Conservation (phyloP, 2,329 filamentous ascomycete species). For the Chrysoporthe deuterocubensis region DNA sequence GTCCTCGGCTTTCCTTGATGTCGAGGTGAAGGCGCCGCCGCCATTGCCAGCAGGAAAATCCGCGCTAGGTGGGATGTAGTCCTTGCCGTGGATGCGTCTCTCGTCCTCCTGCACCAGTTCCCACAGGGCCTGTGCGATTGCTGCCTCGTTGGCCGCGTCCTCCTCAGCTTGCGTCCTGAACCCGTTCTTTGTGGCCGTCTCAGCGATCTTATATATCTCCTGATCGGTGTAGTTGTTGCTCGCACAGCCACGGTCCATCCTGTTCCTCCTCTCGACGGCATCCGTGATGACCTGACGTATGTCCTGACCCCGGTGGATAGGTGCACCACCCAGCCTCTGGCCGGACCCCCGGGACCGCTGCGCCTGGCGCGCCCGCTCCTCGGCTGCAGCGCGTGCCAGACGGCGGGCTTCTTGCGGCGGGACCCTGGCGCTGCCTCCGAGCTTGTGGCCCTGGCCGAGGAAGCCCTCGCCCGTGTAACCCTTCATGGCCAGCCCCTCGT, state of each 20-base stretch:
- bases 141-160: constrained; percentile 84
- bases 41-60: constrained; percentile 54
- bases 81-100: constrained; percentile 56
- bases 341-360: constrained; percentile 60
- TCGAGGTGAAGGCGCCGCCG: constrained; percentile 39
- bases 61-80: constrained; percentile 54
- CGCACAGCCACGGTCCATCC: constrained; percentile 73
- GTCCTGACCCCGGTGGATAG: constrained; percentile 60
- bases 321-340: constrained; percentile 70
- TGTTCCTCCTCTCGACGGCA: constrained; percentile 71
- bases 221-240: constrained; percentile 68
- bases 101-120: constrained; percentile 86
- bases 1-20: constrained; percentile 29
- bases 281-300: constrained; percentile 74
- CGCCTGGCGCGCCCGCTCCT: constrained; percentile 64
- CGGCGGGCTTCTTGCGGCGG: constrained; percentile 74
- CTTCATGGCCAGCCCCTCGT: constrained; percentile 74
- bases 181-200: constrained; percentile 69
- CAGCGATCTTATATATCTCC: constrained; percentile 67
- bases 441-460: constrained; percentile 71
- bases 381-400: constrained; percentile 73
- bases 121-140: constrained; percentile 83
- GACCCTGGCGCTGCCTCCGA: constrained; percentile 69
- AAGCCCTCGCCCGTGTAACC: constrained; percentile 94
- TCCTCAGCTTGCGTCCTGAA: constrained; percentile 85